Percentiles rank a stretch among this genome's conserved stretches.
Evolutionary conservation across 1,139 yeast genomes (phyloP).

Genomic region (Blastobotrys ciferrii): DNA sequence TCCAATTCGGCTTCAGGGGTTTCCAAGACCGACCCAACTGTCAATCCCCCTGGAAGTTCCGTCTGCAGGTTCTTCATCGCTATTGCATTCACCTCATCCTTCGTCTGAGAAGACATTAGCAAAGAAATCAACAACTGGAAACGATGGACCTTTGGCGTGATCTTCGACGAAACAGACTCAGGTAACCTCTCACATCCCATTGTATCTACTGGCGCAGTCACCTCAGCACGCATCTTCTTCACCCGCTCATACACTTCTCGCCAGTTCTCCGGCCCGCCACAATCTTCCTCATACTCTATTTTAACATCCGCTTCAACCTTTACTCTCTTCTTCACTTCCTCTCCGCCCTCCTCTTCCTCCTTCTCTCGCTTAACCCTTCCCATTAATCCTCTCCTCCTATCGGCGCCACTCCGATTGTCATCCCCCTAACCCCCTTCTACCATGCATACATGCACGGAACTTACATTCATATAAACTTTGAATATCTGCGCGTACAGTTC

Average conservation of each 20-base stretch:
- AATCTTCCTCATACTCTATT: conserved; percentile 5
- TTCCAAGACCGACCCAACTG: conserved; percentile 42
- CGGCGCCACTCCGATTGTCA: too few relatives aligned
- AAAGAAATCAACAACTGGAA: conserved; percentile 75
- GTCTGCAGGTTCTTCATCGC: conserved; percentile 65
- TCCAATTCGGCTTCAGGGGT: conserved; percentile 62
- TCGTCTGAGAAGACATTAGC: conserved; percentile 90
- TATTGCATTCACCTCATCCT: conserved; percentile 76
- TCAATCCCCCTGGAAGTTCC: conserved; percentile 35
- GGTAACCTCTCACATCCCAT: conserved; percentile 87
- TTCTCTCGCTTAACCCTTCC: neutral
- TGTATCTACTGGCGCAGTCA: conserved; percentile 79
- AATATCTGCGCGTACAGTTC: too few relatives aligned
- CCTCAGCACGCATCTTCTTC: conserved; percentile 60
- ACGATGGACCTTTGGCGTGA: conserved; percentile 47
- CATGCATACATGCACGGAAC: too few relatives aligned
- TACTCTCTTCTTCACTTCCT: neutral
- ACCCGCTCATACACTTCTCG: conserved; percentile 57
- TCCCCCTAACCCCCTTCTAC: too few relatives aligned
- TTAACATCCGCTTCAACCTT: conserved; percentile 8
- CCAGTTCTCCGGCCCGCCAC: conserved; percentile 30
- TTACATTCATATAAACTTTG: conserved; percentile 1
- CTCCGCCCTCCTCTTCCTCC: neutral
- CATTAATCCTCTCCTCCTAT: too few relatives aligned
- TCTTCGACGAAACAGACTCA: conserved; percentile 26